These are phyloP conservation scores for Centella asiatica DNA, from an alignment of 129 eudicot species.

Conservation along the genomic window DNA sequence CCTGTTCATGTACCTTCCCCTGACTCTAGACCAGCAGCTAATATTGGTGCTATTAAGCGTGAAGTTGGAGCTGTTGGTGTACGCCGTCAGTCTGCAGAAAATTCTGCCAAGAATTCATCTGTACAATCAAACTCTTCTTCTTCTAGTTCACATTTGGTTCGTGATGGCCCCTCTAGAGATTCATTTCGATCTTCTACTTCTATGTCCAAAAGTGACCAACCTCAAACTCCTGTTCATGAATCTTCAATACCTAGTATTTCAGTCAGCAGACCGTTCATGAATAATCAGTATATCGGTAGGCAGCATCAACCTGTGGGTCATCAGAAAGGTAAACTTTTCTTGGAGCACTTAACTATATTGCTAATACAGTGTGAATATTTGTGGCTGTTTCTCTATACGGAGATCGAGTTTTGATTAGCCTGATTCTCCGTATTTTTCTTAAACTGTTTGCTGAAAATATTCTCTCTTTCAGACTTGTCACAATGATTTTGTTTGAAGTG, in stretches of 20 bases:
- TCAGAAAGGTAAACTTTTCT: constrained; percentile 56
- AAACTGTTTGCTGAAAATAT: background rate
- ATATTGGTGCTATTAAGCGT: constrained; percentile 81
- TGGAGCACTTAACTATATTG: background rate
- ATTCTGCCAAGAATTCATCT: constrained; percentile 32
- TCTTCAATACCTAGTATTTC: constrained; percentile 28
- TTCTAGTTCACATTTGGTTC: constrained; percentile 29
- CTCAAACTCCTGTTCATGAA: constrained; percentile 37
- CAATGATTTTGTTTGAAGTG: background rate
- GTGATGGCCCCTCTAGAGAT: constrained; percentile 38
- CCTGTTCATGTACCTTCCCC: constrained; percentile 90
- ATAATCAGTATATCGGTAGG: constrained; percentile 40
- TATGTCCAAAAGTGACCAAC: constrained; percentile 40
- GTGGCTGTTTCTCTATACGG: background rate
- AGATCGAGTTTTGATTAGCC: too few relatives aligned
- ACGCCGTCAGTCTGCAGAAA: constrained; percentile 64
- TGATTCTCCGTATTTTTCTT: too few relatives aligned
- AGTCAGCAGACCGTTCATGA: constrained; percentile 33
- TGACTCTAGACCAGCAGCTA: constrained; percentile 64
- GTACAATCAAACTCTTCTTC: constrained; percentile 33
- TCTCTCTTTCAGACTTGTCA: background rate
- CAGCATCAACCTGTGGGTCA: constrained; percentile 50
- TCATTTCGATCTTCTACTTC: constrained; percentile 33
- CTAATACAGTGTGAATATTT: background rate
- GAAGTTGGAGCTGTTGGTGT: constrained; percentile 88